phyloP scores from a whole-genome alignment of 2,329 filamentous ascomycete species.

The Cladosporium oxysporum region DNA sequence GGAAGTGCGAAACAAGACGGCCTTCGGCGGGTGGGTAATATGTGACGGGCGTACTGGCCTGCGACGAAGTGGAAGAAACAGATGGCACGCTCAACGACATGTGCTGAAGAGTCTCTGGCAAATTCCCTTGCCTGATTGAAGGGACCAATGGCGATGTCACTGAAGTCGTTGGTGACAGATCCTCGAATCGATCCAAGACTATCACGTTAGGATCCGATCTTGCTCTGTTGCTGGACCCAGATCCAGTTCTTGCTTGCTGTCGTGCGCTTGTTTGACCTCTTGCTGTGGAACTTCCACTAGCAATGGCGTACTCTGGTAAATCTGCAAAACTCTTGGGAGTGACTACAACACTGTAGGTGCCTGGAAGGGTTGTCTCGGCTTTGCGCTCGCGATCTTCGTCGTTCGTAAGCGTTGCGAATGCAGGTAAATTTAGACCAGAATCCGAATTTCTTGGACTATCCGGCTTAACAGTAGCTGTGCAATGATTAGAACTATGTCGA shows the following conservation, averaged over 20 bases:
- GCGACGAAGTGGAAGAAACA: slow-evolving; percentile 11
- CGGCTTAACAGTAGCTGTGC: background rate
- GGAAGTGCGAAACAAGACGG: slow-evolving; percentile 30
- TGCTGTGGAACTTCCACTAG: background rate
- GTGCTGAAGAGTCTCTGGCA: slow-evolving; percentile 28
- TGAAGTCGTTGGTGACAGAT: slow-evolving; percentile 32
- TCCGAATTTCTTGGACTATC: background rate
- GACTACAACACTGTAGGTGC: slow-evolving; percentile 58
- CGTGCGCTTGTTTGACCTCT: background rate
- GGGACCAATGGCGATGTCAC: slow-evolving; percentile 10
- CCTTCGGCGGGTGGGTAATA: slow-evolving; percentile 23
- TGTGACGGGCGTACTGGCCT: slow-evolving; percentile 1
- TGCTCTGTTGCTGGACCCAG: background rate
- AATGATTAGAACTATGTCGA: background rate
- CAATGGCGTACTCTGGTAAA: slow-evolving; percentile 51
- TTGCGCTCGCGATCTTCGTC: slow-evolving; percentile 62
- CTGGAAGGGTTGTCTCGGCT: slow-evolving; percentile 52
- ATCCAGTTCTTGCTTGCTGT: slow-evolving; percentile 14
- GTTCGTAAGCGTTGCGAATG: slow-evolving; percentile 54
- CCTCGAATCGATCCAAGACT: slow-evolving; percentile 54
- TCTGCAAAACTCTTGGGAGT: slow-evolving; percentile 57
- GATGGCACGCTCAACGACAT: slow-evolving; percentile 29
- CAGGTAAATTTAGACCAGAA: slow-evolving; percentile 48
- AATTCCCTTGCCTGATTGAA: slow-evolving; percentile 20
- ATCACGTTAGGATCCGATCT: slow-evolving; percentile 51